Evolutionary conservation across 164 flowering plant species (phyloP), one percentile per base, ranked within the genome.

Genomic region (Platanus orientalis): DNA sequence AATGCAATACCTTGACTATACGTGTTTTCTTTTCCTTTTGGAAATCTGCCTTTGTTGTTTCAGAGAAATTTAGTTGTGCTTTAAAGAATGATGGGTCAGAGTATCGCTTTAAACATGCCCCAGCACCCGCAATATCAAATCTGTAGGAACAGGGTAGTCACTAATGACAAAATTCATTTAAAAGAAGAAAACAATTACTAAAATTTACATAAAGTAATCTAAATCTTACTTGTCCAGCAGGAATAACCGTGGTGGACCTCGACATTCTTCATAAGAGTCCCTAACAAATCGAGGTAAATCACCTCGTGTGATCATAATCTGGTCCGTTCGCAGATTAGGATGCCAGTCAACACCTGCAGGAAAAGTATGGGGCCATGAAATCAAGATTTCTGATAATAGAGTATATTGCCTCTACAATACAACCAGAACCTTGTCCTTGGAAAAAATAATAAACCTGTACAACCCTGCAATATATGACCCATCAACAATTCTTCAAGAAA

Each of bases 81-180:
- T 81, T 92, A 64, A 83, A 90, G 70, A 86, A 85, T 61, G 99
- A 92, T 52, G 99, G 99, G 79, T 95, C 97, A 39, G 97, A 82
- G 69, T 88, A 95, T 49, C 99, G 87, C 77, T 92, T 95, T 69
- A 88, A 78, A 75, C 97, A 92, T 60, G 97, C 91, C 61, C 97
- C 99, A 78, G 97, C 99, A 66, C 99, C 99, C 1, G 91, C 97
- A 73, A 85, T 71, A 76, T 95, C 99, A 82, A 95, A 95, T 82
- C 99, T 95, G 71, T 28, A 23, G 44, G 9, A 36, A 36, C 42
- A 36, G 42, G n/a, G n/a, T n/a, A n/a, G n/a, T n/a, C n/a, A n/a
- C n/a, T n/a, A n/a, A n/a, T n/a, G n/a, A n/a, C n/a, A n/a, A 2
- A 36, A 36, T 1, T 2, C 12, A 36, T 36, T 36, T 7, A 36